Conservation (phyloP, 2,329 filamentous ascomycete genomes). For the Cercospora janseana region DNA sequence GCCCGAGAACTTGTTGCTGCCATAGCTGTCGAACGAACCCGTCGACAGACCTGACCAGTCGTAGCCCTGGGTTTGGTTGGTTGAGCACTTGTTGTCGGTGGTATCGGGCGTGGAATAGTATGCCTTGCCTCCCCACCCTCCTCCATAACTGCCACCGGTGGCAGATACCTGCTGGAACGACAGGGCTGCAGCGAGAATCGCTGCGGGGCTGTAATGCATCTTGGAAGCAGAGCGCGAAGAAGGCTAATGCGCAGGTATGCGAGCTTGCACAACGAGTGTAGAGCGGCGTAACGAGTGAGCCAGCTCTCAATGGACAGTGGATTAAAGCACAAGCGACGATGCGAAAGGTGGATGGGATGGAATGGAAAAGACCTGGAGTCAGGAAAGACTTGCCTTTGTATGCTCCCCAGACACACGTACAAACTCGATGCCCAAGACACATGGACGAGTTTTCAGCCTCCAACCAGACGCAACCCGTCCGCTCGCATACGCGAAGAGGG, state of each 20-base stretch:
- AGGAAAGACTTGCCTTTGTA: constrained; percentile 41
- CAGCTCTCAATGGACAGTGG: constrained; percentile 36
- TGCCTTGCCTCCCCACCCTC: constrained; percentile 52
- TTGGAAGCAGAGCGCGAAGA: constrained; percentile 13
- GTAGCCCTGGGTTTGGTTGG: constrained; percentile 68
- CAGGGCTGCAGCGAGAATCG: constrained; percentile 20
- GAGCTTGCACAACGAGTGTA: constrained; percentile 14
- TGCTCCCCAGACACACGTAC: constrained; percentile 6
- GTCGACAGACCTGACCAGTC: constrained; percentile 64
- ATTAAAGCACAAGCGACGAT: constrained; percentile 2
- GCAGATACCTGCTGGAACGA: constrained; percentile 51
- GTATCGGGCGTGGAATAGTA: constrained; percentile 68
- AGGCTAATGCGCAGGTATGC: constrained; percentile 5
- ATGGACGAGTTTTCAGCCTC: too few relatives aligned
- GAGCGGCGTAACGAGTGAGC: constrained; percentile 49
- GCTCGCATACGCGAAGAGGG: constrained; percentile 11
- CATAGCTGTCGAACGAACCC: constrained; percentile 65
- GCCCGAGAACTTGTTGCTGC: constrained; percentile 70
- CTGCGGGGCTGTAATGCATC: constrained; percentile 24
- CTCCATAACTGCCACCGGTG: constrained; percentile 30
- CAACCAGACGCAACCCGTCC: too few relatives aligned
- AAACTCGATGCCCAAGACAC: too few relatives aligned
- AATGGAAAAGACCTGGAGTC: constrained; percentile 34
- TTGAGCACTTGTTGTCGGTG: constrained; percentile 72
- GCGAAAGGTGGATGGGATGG: constrained; percentile 3